A percentile compares a stretch with the other conserved stretches of the same genome.
Conservation (phyloP, 805 yeast species). For the Suhomyces xylopsoci region DNA sequence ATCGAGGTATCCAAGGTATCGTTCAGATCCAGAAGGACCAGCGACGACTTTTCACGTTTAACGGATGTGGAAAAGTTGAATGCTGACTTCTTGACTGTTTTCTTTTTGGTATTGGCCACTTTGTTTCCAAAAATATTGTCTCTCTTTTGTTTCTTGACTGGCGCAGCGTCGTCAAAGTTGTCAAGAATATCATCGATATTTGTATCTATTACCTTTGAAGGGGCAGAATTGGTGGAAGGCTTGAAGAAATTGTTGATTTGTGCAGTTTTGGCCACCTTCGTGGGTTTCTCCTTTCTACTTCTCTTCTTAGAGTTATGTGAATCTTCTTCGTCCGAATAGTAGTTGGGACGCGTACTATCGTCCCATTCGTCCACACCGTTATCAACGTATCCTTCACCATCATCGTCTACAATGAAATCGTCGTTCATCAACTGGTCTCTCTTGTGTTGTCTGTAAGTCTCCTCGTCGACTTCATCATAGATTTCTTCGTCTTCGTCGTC, state of each 20-base stretch:
- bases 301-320: conserved; percentile 19
- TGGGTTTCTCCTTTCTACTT: conserved; percentile 29
- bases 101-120: conserved; percentile 13
- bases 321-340: conserved; percentile 56
- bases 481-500: conserved; percentile 48
- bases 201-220: conserved; percentile 42
- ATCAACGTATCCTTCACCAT: conserved; percentile 91
- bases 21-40: conserved; percentile 1
- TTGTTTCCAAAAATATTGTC: conserved; percentile 12
- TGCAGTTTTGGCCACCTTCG: conserved; percentile 41
- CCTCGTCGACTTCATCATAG: conserved; percentile 88
- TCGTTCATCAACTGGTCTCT: conserved; percentile 80
- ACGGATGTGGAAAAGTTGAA: conserved; percentile 27
- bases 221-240: conserved; percentile 27
- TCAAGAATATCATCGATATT: conserved; percentile 66
- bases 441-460: conserved; percentile 68
- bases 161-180: conserved; percentile 39
- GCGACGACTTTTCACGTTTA: conserved; percentile 15
- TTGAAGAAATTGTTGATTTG: conserved; percentile 54
- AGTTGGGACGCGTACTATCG: conserved; percentile 44
- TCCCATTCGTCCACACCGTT: conserved; percentile 93
- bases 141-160: conserved; percentile 14
- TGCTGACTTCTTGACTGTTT: conserved; percentile 17
- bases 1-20: conserved; percentile 10
- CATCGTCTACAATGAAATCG: conserved; percentile 92